Evolutionary conservation across 768 basidiomycete genomes (phyloP), one percentile per base, ranked within the genome.

Genomic region (Aureoboletus auriporus): DNA sequence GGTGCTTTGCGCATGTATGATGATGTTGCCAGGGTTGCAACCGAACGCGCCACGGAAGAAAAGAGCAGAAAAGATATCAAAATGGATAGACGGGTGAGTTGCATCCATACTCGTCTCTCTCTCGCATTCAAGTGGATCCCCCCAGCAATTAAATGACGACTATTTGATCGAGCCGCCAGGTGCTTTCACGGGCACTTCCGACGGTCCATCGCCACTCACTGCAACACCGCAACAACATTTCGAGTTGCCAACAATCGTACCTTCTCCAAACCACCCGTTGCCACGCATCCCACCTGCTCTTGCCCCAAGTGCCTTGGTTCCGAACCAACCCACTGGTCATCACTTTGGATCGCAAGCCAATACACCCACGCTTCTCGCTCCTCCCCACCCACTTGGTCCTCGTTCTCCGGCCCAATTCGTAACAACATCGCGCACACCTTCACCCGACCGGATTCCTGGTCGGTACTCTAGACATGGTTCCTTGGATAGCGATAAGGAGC

Each of bases 371-470:
- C 66, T 69, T 6, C 75, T 87, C 20, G 83, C 78, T 0, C 83
- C 86, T 3, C 88, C 86, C 2, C 84, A 80, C 16, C 86, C 87
- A 1, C 75, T 84, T 44, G 88, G 88, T 1, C 88, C 89, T 28
- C 85, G 86, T 20, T 78, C 74, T 1, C 86, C 82, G 1, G 72
- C 71, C 9, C 79, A 74, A 41, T 36, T 64, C 0, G 56, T 66
- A 35, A 51, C 69, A 8, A 71, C 75, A 8, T 85, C 88, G 11
- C 75, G 85, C 26, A 83, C 86, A 16, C 86, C 90, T 11, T 89
- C 88, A 8, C 88, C 85, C 2, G 78, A 80, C 23, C 74, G 75
- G 26, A 40, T 43, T 9, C 39, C 53, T 14, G 34, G 46, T 11
- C 58, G 52, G 27, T 47, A 56, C 3, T 50, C 52, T 29, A 54